These are phyloP conservation scores for Yamadazyma dushanensis DNA, from an alignment of 1,139 yeast species.

Conservation along the genomic window DNA sequence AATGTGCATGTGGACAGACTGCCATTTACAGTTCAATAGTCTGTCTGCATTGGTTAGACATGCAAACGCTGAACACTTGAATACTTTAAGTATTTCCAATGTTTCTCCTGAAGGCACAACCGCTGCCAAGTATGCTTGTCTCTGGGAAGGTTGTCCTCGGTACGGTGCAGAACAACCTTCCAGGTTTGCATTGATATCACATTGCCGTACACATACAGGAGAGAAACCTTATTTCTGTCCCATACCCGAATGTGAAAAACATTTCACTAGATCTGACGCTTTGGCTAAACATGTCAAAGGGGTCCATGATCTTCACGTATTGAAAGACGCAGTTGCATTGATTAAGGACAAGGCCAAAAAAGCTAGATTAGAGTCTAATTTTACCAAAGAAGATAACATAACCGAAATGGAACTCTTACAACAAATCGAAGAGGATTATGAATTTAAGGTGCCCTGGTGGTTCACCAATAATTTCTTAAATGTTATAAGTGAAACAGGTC, in stretches of 20 bases:
- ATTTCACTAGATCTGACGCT: conserved; percentile 61
- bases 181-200: conserved; percentile 59
- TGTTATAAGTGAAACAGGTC: conserved; percentile 19
- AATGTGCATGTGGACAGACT: conserved; percentile 38
- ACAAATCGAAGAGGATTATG: conserved; percentile 35
- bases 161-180: conserved; percentile 58
- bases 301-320: conserved; percentile 53
- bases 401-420: conserved; percentile 30
- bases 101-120: conserved; percentile 11
- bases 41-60: conserved; percentile 34
- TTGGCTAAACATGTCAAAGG: conserved; percentile 63
- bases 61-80: conserved; percentile 31
- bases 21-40: conserved; percentile 22
- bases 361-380: conserved; percentile 21
- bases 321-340: conserved; percentile 34
- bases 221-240: conserved; percentile 69
- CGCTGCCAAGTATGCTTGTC: conserved; percentile 51
- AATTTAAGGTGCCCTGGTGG: conserved; percentile 48
- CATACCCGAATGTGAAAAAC: conserved; percentile 67
- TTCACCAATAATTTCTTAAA: conserved; percentile 31
- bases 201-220: conserved; percentile 65
- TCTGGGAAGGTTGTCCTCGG: conserved; percentile 62
- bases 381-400: conserved; percentile 19
- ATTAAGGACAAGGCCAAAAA: conserved; percentile 26
- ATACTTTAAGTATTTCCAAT: conserved; percentile 11